A percentile compares a stretch with the other conserved stretches of the same genome.
Conservation (phyloP, 1,284 basidiomycete genomes). For the Sporisorium reilianum region DNA sequence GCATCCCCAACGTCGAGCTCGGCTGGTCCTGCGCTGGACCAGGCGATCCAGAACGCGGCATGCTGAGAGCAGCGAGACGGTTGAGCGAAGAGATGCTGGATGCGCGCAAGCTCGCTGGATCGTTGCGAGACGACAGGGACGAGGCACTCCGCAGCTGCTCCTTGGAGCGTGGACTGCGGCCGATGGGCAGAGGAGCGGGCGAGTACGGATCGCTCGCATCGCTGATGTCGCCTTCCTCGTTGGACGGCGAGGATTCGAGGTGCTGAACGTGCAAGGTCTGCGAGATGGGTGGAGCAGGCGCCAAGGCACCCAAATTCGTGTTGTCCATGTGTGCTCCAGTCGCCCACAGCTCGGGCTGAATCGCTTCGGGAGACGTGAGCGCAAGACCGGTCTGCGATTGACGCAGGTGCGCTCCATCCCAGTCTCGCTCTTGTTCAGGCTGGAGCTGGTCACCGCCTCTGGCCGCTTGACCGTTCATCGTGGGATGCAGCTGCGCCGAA, state of each 20-base stretch:
- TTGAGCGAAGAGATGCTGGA: conserved; percentile 35
- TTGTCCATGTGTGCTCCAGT: background rate
- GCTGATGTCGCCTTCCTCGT: conserved; percentile 17
- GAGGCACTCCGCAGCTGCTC: conserved; percentile 33
- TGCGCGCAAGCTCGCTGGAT: conserved; percentile 20
- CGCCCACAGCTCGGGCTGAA: conserved; percentile 31
- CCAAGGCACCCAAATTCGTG: background rate
- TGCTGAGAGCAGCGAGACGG: conserved; percentile 21
- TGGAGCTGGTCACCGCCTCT: background rate
- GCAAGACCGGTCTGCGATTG: conserved; percentile 37
- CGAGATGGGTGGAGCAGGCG: background rate
- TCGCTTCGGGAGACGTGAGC: conserved; percentile 28
- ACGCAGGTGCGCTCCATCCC: conserved; percentile 10
- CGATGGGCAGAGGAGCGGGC: conserved; percentile 33
- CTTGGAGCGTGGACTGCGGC: conserved; percentile 37
- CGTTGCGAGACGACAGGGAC: conserved; percentile 26
- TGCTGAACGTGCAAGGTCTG: conserved; percentile 24
- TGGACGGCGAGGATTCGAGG: conserved; percentile 19
- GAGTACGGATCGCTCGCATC: conserved; percentile 39
- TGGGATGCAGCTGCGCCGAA: background rate
- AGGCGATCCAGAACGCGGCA: background rate
- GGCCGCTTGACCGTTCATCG: background rate
- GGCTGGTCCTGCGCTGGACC: conserved; percentile 1
- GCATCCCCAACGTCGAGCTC: background rate
- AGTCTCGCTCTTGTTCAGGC: conserved; percentile 15